phyloP scores from a whole-genome alignment of 768 basidiomycete genomes.

The Termitomyces sp. region DNA sequence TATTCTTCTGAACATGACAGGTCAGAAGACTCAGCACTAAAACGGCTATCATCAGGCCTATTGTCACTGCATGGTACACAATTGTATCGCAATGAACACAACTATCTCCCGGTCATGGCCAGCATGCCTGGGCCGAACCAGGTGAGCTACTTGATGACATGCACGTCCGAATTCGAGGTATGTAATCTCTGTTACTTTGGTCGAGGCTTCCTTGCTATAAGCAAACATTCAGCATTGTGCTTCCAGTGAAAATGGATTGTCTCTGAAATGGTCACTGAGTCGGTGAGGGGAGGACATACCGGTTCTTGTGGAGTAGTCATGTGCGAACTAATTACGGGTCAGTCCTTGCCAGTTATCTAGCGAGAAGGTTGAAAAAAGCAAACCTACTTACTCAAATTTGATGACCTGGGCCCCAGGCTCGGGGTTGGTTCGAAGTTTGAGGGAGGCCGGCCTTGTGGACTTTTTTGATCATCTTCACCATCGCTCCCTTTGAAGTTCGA shows the following conservation, averaged over 20 bases:
- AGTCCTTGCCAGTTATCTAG: not conserved
- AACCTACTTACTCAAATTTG: no score
- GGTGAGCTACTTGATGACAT: slow-evolving; percentile 33
- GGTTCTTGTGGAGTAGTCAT: slow-evolving; percentile 7
- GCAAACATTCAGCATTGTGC: slow-evolving; percentile 20
- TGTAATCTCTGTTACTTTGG: slow-evolving; percentile 22
- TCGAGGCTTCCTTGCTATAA: slow-evolving; percentile 16
- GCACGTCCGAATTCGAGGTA: slow-evolving; percentile 38
- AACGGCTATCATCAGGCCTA: slow-evolving; percentile 29
- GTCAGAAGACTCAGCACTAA: slow-evolving; percentile 22
- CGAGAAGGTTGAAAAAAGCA: not conserved
- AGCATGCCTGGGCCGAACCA: slow-evolving; percentile 24
- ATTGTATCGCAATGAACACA: slow-evolving; percentile 27
- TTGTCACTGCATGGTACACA: slow-evolving; percentile 32
- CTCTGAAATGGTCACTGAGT: slow-evolving; percentile 16
- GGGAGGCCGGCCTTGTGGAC: not conserved
- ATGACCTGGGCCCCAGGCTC: not conserved
- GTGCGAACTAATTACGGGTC: no score
- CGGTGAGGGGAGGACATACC: slow-evolving; percentile 14
- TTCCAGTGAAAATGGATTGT: slow-evolving; percentile 20
- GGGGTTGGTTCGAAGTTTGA: not conserved
- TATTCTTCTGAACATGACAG: not conserved
- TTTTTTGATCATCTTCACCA: not conserved
- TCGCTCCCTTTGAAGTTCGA: not conserved
- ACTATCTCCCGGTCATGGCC: slow-evolving; percentile 23